Conservation (phyloP, 139 green algal genomes). For the Chlamydomonas sphaeroides region DNA sequence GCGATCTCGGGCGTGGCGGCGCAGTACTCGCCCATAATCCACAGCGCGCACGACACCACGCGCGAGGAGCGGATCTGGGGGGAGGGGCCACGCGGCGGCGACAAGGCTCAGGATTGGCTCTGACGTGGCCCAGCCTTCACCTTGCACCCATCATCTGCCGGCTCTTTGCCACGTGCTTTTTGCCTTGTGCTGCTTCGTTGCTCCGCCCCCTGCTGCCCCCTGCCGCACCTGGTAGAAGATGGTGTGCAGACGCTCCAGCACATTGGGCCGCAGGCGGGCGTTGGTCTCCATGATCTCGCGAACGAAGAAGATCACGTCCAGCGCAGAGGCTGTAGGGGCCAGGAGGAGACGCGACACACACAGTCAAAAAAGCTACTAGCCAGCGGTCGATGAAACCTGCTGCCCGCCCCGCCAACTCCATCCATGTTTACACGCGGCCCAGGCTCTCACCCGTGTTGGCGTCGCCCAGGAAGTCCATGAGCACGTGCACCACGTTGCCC, state of each 20-base stretch:
- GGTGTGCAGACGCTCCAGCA: slow-evolving; percentile 91
- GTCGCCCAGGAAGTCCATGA: slow-evolving; percentile 99
- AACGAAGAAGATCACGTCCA: slow-evolving; percentile 91
- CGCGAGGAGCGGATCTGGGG: slow-evolving; percentile 82
- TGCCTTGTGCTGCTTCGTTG: too few species aligned
- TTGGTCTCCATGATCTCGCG: slow-evolving; percentile 98
- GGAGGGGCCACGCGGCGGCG: too few species aligned
- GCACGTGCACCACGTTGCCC: slow-evolving; percentile 89
- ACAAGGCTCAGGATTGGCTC: too few species aligned
- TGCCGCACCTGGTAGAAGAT: slow-evolving; percentile 71
- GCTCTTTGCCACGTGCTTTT: too few species aligned
- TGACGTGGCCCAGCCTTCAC: too few species aligned
- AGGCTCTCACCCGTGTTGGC: slow-evolving; percentile 13
- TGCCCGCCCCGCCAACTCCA: too few species aligned
- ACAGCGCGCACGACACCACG: slow-evolving; percentile 90
- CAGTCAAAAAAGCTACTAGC: too few species aligned
- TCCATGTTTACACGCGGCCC: too few species aligned
- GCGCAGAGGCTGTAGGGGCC: slow-evolving; percentile 78
- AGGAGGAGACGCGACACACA: too few species aligned
- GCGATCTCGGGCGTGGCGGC: slow-evolving; percentile 73
- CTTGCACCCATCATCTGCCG: too few species aligned
- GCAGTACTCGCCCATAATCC: slow-evolving; percentile 96
- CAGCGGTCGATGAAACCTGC: too few species aligned
- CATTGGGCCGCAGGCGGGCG: slow-evolving; percentile 78
- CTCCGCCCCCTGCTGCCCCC: too few species aligned